phyloP scores from a whole-genome alignment of 139 green algal species.

The Haematococcus sp. region DNA sequence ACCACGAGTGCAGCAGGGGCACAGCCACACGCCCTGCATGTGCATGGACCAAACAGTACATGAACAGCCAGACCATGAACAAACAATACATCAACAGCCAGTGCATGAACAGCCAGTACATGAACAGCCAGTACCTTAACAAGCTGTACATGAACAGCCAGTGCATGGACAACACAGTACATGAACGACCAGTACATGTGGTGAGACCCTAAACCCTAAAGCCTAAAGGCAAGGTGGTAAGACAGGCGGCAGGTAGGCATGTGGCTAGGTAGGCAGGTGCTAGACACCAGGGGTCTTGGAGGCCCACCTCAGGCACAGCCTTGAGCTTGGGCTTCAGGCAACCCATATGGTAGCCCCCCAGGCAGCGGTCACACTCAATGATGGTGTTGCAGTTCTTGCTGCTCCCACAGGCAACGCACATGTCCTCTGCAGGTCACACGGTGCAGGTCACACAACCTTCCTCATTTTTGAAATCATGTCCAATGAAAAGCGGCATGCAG shows the following conservation, averaged over 20 bases:
- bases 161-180: not conserved
- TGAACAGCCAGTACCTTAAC: not conserved
- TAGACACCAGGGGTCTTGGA: not conserved
- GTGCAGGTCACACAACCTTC: not conserved
- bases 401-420: not conserved
- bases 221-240: no score
- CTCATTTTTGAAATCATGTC: not conserved
- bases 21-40: conserved; percentile 73
- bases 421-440: not conserved
- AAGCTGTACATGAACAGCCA: not conserved
- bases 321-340: not conserved
- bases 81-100: not conserved
- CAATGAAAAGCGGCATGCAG: no score
- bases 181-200: no score
- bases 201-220: no score
- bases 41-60: not conserved
- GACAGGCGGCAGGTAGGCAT: no score
- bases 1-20: conserved; percentile 48
- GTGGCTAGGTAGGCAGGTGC: no score
- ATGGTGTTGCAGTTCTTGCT: not conserved
- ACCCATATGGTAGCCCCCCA: conserved; percentile 9
- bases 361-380: conserved; percentile 5
- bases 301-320: not conserved
- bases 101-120: not conserved
- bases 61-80: not conserved